Evolutionary conservation across 2,329 filamentous ascomycete species (phyloP).

Genomic region (Alternaria brassicae): DNA sequence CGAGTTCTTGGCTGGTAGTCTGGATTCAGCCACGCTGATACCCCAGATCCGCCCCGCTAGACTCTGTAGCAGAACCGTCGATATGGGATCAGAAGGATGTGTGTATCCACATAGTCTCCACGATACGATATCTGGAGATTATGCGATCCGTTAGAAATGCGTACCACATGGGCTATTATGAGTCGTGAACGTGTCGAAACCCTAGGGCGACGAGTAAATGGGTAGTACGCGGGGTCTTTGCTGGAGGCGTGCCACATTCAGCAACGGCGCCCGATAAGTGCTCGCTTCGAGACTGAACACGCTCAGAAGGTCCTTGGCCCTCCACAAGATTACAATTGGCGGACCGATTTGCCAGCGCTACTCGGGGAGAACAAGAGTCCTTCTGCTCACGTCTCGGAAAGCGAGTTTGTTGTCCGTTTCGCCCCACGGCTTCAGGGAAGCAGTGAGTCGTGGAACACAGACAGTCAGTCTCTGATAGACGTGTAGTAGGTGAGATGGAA

Average conservation of each 20-base stretch:
- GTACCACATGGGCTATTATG: not conserved
- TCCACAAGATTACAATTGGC: constrained; percentile 16
- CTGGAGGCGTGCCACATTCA: constrained; percentile 11
- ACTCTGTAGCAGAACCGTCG: constrained; percentile 1
- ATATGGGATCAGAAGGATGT: constrained; percentile 8
- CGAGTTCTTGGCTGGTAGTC: constrained; percentile 40
- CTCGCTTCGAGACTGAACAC: constrained; percentile 20
- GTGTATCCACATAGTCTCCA: constrained; percentile 1
- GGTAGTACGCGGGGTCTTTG: not conserved
- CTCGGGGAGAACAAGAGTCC: constrained; percentile 6
- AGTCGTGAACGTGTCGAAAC: not conserved
- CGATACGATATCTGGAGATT: not conserved
- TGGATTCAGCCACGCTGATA: constrained; percentile 45
- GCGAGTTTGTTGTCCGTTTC: not conserved
- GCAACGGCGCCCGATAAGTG: constrained; percentile 13
- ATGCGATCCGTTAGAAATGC: not conserved
- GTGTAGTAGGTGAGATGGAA: not conserved
- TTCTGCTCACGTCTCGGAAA: not conserved
- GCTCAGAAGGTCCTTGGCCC: constrained; percentile 26
- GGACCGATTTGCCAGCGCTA: constrained; percentile 30
- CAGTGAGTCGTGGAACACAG: not conserved
- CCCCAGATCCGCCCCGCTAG: constrained; percentile 26
- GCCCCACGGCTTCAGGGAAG: not conserved
- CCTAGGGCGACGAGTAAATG: not conserved
- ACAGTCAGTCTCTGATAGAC: not conserved